Conservation (phyloP, 208 protist species). For the Trichomonas vaginalis region DNA sequence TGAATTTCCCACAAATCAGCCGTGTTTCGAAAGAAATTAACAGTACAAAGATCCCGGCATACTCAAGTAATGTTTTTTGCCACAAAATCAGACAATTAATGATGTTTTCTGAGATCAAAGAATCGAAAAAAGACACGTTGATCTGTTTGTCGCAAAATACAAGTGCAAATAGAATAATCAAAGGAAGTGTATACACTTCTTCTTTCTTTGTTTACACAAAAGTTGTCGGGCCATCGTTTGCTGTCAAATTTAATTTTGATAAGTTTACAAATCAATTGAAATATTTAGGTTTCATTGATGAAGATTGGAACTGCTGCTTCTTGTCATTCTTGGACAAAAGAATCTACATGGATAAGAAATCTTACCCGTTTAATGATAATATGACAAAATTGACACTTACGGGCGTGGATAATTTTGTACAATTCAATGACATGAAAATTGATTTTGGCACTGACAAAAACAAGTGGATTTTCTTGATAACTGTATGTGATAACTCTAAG, state of each 20-base stretch:
- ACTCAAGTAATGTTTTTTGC: not conserved
- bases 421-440: not conserved
- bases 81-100: not conserved
- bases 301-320: not conserved
- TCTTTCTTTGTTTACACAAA: not conserved
- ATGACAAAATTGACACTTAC: not conserved
- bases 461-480: not conserved
- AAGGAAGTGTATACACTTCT: too few relatives aligned
- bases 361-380: not conserved
- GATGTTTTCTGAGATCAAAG: too few relatives aligned
- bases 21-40: not conserved
- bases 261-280: not conserved
- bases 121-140: too few relatives aligned
- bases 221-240: not conserved
- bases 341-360: not conserved
- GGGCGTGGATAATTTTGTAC: not conserved
- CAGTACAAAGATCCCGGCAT: not conserved
- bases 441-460: not conserved
- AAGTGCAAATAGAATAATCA: too few relatives aligned
- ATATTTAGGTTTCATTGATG: not conserved
- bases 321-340: not conserved
- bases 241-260: not conserved
- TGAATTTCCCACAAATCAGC: not conserved
- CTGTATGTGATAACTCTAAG: not conserved
- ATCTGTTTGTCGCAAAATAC: too few relatives aligned